Conservation (phyloP, 1,284 basidiomycete species). For the Naganishia albida region DNA sequence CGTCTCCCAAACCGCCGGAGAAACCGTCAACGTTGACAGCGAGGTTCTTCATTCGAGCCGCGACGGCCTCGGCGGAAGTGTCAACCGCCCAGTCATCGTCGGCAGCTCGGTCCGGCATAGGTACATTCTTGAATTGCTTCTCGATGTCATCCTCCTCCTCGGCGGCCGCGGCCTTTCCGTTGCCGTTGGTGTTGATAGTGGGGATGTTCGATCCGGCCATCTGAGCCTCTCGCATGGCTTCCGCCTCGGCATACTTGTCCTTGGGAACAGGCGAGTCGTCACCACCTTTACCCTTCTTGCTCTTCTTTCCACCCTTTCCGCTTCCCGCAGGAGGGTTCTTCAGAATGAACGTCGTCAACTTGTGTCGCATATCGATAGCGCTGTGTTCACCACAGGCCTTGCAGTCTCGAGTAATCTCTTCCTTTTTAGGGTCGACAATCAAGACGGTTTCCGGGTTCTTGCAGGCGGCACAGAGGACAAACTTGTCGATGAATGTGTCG, state of each 20-base stretch:
- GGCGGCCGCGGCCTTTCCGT: slow-evolving; percentile 33
- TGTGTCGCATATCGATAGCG: slow-evolving; percentile 94
- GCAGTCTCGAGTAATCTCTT: slow-evolving; percentile 92
- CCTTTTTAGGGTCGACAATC: slow-evolving; percentile 76
- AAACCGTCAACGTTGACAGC: slow-evolving; percentile 61
- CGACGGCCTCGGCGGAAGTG: slow-evolving; percentile 87
- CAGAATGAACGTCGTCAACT: slow-evolving; percentile 92
- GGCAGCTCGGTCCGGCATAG: slow-evolving; percentile 12
- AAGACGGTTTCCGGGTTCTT: slow-evolving; percentile 99
- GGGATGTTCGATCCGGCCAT: slow-evolving; percentile 33
- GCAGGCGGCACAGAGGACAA: slow-evolving; percentile 95
- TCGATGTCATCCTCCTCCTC: slow-evolving; percentile 39
- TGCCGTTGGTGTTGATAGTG: slow-evolving; percentile 24
- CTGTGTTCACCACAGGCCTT: slow-evolving; percentile 96
- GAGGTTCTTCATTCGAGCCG: slow-evolving; percentile 77
- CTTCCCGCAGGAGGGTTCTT: slow-evolving; percentile 89
- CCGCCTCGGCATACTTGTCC: slow-evolving; percentile 44
- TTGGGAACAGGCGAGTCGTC: slow-evolving; percentile 47
- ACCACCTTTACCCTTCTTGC: slow-evolving; percentile 51
- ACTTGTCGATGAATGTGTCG: slow-evolving; percentile 96
- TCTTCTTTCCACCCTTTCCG: slow-evolving; percentile 71
- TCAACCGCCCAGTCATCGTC: slow-evolving; percentile 84
- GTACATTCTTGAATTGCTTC: slow-evolving; percentile 30
- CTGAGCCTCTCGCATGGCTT: slow-evolving; percentile 35
- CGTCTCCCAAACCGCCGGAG: slow-evolving; percentile 67